phyloP scores from a whole-genome alignment of 2,329 filamentous ascomycete genomes.

The Aspergillus sp. region DNA sequence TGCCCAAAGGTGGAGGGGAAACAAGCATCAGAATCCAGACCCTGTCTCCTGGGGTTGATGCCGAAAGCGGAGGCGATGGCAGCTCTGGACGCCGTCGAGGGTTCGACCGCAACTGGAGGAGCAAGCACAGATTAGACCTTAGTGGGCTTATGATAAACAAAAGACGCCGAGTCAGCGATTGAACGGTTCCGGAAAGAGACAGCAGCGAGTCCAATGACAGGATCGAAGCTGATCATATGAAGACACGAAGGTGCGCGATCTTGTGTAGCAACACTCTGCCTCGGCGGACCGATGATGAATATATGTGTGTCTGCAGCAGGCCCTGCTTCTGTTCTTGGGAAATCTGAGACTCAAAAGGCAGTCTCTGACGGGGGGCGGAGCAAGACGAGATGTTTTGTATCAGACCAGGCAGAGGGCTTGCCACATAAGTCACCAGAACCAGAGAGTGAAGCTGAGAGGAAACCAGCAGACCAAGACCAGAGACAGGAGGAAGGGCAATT shows the following conservation, averaged over 20 bases:
- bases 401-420: constrained; percentile 8
- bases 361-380: constrained; percentile 5
- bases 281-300: constrained; percentile 11
- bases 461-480: constrained; percentile 7
- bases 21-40: neutral
- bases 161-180: constrained; percentile 15
- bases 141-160: constrained; percentile 15
- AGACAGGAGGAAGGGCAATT: neutral
- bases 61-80: constrained; percentile 5
- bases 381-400: constrained; percentile 18
- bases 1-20: neutral
- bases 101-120: neutral
- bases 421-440: constrained; percentile 15
- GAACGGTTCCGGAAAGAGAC: constrained; percentile 10
- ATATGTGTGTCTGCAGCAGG: neutral
- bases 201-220: constrained; percentile 14
- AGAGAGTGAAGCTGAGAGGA: neutral
- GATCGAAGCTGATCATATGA: constrained; percentile 18
- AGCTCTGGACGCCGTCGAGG: neutral
- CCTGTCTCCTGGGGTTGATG: neutral
- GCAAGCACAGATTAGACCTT: neutral
- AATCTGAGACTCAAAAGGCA: neutral
- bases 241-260: constrained; percentile 17
- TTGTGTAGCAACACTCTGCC: constrained; percentile 17
- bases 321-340: neutral